A percentile compares a stretch with the other conserved stretches of the same genome.
These are phyloP conservation scores for Boechera divaricarpa DNA, from an alignment of 345 rosid genomes.

Conservation along the genomic window DNA sequence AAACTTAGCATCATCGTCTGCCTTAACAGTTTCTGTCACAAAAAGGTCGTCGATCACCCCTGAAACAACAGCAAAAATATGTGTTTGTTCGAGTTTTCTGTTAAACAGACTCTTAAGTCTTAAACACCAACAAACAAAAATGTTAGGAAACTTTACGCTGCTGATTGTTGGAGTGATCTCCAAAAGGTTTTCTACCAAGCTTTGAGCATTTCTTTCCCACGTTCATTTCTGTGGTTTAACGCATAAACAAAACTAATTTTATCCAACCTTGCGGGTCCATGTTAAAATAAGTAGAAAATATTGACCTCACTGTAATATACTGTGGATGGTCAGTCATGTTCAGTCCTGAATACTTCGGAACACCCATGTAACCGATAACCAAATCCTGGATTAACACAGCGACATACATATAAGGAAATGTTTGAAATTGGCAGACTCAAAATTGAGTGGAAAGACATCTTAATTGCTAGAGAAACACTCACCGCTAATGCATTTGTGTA, in stretches of 20 bases:
- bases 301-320: constrained; percentile 84
- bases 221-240: constrained; percentile 69
- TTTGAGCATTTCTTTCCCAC: constrained; percentile 90
- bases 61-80: constrained; percentile 39
- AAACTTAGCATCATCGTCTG: constrained; percentile 87
- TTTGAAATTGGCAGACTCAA: not conserved
- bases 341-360: constrained; percentile 85
- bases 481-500: constrained; percentile 97
- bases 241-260: constrained; percentile 23
- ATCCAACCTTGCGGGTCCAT: constrained; percentile 10
- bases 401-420: constrained; percentile 26
- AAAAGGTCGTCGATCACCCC: constrained; percentile 88
- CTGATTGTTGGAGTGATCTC: constrained; percentile 82
- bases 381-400: constrained; percentile 63
- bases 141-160: constrained; percentile 58
- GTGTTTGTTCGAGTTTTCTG: not conserved
- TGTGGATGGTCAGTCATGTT: constrained; percentile 97
- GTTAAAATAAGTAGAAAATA: constrained; percentile 16
- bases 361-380: constrained; percentile 98
- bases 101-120: not conserved
- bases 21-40: constrained; percentile 95
- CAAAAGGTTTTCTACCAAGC: constrained; percentile 76
- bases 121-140: not conserved
- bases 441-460: constrained; percentile 2
- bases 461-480: constrained; percentile 48